These are phyloP conservation scores for Lactarius sanguifluus DNA, from an alignment of 768 basidiomycete genomes.

Conservation along the genomic window DNA sequence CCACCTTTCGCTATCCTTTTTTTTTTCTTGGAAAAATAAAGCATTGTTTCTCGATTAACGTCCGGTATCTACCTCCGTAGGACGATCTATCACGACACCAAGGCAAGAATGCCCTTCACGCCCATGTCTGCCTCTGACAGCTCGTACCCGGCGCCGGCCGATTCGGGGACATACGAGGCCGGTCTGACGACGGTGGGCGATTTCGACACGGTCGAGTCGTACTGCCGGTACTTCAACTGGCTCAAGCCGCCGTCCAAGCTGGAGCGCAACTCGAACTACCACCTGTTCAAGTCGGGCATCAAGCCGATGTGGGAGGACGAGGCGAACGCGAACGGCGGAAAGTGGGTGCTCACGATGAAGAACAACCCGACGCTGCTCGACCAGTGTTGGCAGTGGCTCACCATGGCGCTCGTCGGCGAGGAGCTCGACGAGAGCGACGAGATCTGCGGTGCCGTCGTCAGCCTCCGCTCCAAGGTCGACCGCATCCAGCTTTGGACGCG, in stretches of 20 bases:
- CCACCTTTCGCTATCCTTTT: constrained; percentile 3
- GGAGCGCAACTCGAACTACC: constrained; percentile 90
- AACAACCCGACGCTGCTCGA: constrained; percentile 77
- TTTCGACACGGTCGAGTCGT: constrained; percentile 86
- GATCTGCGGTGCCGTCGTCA: constrained; percentile 86
- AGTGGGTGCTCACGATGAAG: constrained; percentile 95
- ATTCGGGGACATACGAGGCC: constrained; percentile 79
- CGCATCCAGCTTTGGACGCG: constrained; percentile 92
- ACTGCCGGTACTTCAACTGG: constrained; percentile 94
- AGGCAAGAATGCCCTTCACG: constrained; percentile 64
- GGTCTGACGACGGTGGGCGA: constrained; percentile 84
- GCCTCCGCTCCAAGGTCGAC: constrained; percentile 81
- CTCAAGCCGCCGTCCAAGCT: constrained; percentile 87
- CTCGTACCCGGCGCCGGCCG: constrained; percentile 45
- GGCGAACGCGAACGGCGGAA: constrained; percentile 88
- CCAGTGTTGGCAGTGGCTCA: constrained; percentile 86
- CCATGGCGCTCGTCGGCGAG: constrained; percentile 89
- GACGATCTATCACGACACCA: constrained; percentile 90
- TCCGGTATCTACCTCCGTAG: constrained; percentile 39
- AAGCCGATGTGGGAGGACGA: constrained; percentile 98
- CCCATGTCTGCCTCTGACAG: constrained; percentile 40
- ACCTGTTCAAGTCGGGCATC: constrained; percentile 92
- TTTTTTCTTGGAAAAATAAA: neutral
- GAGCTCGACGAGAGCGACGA: constrained; percentile 66
- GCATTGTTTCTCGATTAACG: neutral